Conservation (phyloP, 2,329 filamentous ascomycete species). For the Claviceps humidiphila region DNA sequence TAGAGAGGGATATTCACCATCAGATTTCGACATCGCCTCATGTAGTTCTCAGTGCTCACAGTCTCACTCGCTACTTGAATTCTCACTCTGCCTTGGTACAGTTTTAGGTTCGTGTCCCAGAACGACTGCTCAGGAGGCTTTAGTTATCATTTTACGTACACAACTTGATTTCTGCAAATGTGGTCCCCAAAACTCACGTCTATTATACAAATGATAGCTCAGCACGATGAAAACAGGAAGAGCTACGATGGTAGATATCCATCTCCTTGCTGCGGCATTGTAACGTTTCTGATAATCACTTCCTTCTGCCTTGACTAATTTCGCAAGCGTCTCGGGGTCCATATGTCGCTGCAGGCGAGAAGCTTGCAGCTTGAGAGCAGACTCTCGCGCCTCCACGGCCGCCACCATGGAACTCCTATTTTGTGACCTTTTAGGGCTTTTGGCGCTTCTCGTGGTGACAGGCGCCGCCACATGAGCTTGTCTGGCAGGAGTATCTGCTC, state of each 20-base stretch:
- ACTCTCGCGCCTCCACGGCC: constrained; percentile 12
- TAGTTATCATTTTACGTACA: neutral
- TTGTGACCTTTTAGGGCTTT: neutral
- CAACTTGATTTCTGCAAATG: neutral
- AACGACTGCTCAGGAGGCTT: neutral
- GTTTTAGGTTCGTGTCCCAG: constrained; percentile 1
- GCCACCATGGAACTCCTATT: neutral
- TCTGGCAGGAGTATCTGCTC: neutral
- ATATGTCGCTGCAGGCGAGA: constrained; percentile 10
- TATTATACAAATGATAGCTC: constrained; percentile 40
- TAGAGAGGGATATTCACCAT: too few relatives aligned
- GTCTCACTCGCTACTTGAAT: too few relatives aligned
- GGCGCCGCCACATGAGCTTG: neutral
- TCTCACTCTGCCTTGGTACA: neutral
- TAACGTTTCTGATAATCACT: constrained; percentile 30
- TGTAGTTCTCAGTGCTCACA: too few relatives aligned
- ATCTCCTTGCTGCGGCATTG: constrained; percentile 30
- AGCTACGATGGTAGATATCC: constrained; percentile 34
- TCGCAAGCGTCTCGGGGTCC: constrained; percentile 9
- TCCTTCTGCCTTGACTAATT: constrained; percentile 10
- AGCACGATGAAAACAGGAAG: constrained; percentile 41
- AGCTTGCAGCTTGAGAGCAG: constrained; percentile 9
- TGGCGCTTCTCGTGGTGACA: neutral
- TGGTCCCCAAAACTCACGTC: constrained; percentile 23
- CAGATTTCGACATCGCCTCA: too few relatives aligned